A percentile compares a stretch with the other conserved stretches of the same genome.
Evolutionary conservation across 1,284 basidiomycete species (phyloP).

Genomic region (Phellinidium pouzarii): DNA sequence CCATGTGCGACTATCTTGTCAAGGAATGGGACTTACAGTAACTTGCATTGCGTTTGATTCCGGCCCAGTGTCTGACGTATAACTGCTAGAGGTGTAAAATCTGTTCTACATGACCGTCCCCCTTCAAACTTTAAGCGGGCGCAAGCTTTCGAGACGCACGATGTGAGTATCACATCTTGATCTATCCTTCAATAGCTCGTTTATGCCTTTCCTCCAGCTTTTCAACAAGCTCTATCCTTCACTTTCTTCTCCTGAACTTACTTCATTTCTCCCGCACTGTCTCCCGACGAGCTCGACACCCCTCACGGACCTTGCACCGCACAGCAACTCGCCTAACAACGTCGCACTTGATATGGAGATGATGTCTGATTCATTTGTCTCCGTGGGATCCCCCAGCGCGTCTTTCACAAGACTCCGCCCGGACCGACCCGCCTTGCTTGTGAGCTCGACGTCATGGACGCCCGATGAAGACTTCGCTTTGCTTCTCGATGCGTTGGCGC

Average conservation of each 20-base stretch:
- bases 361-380: conserved; percentile 20
- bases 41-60: conserved; percentile 27
- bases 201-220: conserved; percentile 36
- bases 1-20: conserved; percentile 72
- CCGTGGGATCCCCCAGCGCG: conserved; percentile 27
- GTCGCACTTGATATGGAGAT: conserved; percentile 9
- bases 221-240: conserved; percentile 45
- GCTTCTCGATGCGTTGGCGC: conserved; percentile 63
- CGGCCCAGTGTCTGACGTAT: conserved; percentile 2
- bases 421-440: conserved; percentile 79
- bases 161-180: conserved; percentile 38
- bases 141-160: conserved; percentile 64
- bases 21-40: conserved; percentile 75
- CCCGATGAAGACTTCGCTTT: conserved; percentile 93
- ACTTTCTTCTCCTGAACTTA: conserved; percentile 29
- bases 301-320: conserved; percentile 38
- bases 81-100: conserved; percentile 58
- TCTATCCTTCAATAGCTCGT: conserved; percentile 13
- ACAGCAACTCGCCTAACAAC: not conserved
- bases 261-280: conserved; percentile 36
- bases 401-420: conserved; percentile 37
- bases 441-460: conserved; percentile 97
- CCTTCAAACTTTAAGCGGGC: conserved; percentile 74
- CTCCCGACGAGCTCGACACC: conserved; percentile 54
- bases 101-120: conserved; percentile 83